Percentiles rank a stretch among this genome's conserved stretches.
phyloP scores from a whole-genome alignment of 177 flowering plant species.

The Vitis hybrid region DNA sequence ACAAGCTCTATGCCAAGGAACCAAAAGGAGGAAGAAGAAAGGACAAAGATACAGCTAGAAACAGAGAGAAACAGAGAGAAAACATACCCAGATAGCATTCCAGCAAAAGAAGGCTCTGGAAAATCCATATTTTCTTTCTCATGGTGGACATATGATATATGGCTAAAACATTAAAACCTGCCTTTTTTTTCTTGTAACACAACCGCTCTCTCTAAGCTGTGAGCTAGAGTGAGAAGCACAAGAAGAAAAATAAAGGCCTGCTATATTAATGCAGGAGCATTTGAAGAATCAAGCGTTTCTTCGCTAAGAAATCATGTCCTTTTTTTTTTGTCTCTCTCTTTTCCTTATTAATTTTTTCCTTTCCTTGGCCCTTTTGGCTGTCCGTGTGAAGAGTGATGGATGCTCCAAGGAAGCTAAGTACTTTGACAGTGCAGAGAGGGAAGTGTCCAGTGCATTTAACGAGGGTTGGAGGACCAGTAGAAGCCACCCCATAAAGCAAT shows the following conservation, averaged over 20 bases:
- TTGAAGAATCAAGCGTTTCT: conserved; percentile 19
- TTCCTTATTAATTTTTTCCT: no score
- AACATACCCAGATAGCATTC: conserved; percentile 36
- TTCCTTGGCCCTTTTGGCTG: no score
- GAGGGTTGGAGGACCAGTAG: no score
- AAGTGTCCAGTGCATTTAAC: no score
- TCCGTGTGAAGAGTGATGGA: no score
- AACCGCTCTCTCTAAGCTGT: neutral
- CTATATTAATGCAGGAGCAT: neutral
- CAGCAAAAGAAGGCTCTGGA: conserved; percentile 27
- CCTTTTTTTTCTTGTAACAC: neutral
- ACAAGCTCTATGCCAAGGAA: neutral
- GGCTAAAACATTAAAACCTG: neutral
- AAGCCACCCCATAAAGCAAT: no score
- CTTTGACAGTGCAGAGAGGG: no score
- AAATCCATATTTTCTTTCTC: conserved; percentile 22
- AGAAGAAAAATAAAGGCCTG: neutral
- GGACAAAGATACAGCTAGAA: neutral
- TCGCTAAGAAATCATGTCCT: conserved; percentile 10
- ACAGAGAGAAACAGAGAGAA: neutral
- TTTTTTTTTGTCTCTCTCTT: neutral
- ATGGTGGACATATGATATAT: conserved; percentile 3
- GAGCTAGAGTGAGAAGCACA: neutral
- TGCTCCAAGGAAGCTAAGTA: no score
- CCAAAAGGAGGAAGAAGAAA: neutral